phyloP scores from a whole-genome alignment of 2,329 filamentous ascomycete species.

The Canariomyces notabilis region DNA sequence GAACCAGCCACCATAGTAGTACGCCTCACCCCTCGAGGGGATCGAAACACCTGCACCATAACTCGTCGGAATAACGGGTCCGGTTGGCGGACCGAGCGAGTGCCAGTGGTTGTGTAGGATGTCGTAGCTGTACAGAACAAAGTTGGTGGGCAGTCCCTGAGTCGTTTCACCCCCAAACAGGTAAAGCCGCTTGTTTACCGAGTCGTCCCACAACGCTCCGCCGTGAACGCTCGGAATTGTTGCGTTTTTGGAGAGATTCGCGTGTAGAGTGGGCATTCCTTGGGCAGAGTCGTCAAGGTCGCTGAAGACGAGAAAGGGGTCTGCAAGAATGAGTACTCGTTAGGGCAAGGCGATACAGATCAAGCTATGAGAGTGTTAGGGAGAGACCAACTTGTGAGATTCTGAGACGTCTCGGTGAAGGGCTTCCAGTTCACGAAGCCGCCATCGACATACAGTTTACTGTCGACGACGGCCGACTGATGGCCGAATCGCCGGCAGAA shows the following conservation, averaged over 20 bases:
- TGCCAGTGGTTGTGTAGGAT: conserved; percentile 16
- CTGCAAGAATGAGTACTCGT: conserved; percentile 3
- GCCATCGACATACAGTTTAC: conserved; percentile 17
- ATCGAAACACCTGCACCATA: conserved; percentile 18
- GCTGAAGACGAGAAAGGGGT: conserved; percentile 14
- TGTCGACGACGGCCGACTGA: conserved; percentile 18
- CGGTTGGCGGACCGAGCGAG: conserved; percentile 10
- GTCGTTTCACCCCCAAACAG: conserved; percentile 15
- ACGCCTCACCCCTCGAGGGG: conserved; percentile 13
- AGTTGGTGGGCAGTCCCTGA: conserved; percentile 5
- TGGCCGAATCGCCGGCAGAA: conserved; percentile 18
- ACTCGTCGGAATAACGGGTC: conserved; percentile 4
- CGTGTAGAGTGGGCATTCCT: conserved; percentile 15
- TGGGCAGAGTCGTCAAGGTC: conserved; percentile 10
- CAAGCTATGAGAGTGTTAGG: background rate
- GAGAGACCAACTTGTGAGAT: conserved; percentile 11
- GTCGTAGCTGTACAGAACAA: conserved; percentile 16
- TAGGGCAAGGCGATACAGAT: background rate
- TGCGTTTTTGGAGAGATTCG: conserved; percentile 18
- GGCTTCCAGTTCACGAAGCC: conserved; percentile 18
- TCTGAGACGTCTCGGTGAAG: conserved; percentile 7
- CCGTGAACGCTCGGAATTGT: conserved; percentile 14
- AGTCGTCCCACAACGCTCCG: conserved; percentile 16
- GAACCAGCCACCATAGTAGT: conserved; percentile 18
- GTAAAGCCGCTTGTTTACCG: conserved; percentile 18